These are phyloP conservation scores for Gremmenia infestans DNA, from an alignment of 2,329 filamentous ascomycete species.

Conservation along the genomic window DNA sequence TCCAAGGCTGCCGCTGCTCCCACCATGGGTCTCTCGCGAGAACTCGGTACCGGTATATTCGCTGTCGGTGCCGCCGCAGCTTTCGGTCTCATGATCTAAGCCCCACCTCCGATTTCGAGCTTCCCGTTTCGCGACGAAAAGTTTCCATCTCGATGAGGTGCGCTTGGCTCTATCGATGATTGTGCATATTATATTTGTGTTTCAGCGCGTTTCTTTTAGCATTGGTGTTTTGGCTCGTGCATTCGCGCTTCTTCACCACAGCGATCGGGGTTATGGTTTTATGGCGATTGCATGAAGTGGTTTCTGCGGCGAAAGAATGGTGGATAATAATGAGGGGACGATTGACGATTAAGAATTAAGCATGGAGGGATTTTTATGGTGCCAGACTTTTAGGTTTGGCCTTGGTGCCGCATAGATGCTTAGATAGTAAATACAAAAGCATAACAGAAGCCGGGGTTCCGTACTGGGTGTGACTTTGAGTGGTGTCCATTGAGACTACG, in stretches of 20 bases:
- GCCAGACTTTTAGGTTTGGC: background rate
- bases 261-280: conserved; percentile 2
- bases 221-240: conserved; percentile 31
- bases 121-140: conserved; percentile 6
- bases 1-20: conserved; percentile 39
- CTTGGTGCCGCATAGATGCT: background rate
- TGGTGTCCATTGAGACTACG: background rate
- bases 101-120: background rate
- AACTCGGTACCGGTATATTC: conserved; percentile 40
- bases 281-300: background rate
- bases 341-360: conserved; percentile 13
- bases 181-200: conserved; percentile 27
- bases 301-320: conserved; percentile 5
- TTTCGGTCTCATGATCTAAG: conserved; percentile 54
- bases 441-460: background rate
- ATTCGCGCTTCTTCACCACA: conserved; percentile 20
- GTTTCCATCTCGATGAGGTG: conserved; percentile 6
- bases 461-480: no score
- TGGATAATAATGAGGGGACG: conserved; percentile 14
- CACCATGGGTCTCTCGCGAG: conserved; percentile 35
- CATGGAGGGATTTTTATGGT: background rate
- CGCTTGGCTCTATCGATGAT: conserved; percentile 5
- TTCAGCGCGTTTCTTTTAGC: conserved; percentile 27
- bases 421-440: conserved; percentile 1
- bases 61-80: conserved; percentile 47